A percentile compares a stretch with the other conserved stretches of the same genome.
phyloP scores from a whole-genome alignment of 306 rosid species.

The Cucurbita maxima region DNA sequence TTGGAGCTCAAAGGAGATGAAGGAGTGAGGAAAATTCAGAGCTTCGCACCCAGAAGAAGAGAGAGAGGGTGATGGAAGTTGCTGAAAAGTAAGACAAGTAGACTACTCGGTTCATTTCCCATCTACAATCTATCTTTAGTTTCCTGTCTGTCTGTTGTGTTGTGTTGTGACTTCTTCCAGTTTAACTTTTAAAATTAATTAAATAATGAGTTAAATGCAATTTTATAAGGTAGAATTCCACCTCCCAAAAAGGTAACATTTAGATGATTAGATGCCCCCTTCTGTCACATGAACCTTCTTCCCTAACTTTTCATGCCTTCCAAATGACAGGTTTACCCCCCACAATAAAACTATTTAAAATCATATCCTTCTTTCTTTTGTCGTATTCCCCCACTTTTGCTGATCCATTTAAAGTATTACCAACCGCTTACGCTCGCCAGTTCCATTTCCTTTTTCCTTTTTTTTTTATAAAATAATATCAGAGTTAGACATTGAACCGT shows the following conservation, averaged over 20 bases:
- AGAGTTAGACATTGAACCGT: too few relatives aligned
- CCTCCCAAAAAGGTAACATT: constrained; percentile 9
- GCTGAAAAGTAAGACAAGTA: constrained; percentile 6
- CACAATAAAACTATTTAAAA: background rate
- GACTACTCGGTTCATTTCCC: background rate
- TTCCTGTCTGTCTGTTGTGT: background rate
- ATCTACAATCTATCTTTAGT: background rate
- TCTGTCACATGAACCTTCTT: constrained; percentile 2
- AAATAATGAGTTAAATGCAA: background rate
- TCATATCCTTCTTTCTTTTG: background rate
- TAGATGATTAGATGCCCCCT: background rate
- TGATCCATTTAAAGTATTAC: background rate
- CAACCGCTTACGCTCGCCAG: too few relatives aligned
- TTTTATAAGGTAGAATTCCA: background rate
- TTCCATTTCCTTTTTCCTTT: too few relatives aligned
- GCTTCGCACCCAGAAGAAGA: background rate
- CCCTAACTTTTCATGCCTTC: background rate
- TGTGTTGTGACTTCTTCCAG: background rate
- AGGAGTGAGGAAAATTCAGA: background rate
- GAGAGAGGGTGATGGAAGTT: background rate
- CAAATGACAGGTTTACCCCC: background rate
- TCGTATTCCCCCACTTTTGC: background rate
- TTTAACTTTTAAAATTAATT: constrained; percentile 6
- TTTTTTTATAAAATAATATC: too few relatives aligned
- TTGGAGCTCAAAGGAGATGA: background rate